phyloP scores from a whole-genome alignment of 768 basidiomycete species.

The Macrolepiota fuliginosa region DNA sequence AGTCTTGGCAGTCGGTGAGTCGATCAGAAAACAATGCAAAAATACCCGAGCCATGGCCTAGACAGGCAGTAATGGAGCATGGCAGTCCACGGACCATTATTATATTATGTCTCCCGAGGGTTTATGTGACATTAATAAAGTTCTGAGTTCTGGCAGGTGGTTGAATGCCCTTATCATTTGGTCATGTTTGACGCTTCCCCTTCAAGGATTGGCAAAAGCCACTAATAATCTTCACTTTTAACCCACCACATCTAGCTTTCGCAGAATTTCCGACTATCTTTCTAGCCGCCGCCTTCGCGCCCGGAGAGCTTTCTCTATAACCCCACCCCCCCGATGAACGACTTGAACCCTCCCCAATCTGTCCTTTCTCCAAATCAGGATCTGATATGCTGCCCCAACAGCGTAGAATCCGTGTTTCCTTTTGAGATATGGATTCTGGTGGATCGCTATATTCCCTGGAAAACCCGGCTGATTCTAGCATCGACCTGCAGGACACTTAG shows the following conservation, averaged over 20 bases:
- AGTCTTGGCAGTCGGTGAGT: neutral
- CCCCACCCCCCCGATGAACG: neutral
- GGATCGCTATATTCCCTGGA: conserved; percentile 1
- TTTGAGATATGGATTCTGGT: conserved; percentile 11
- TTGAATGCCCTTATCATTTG: conserved; percentile 1
- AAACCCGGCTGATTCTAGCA: neutral
- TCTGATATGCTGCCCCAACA: neutral
- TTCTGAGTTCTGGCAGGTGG: neutral
- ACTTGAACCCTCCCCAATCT: too few species aligned
- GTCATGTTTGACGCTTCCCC: conserved; percentile 6
- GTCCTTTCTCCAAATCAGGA: neutral
- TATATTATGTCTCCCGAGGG: neutral
- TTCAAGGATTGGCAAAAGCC: neutral
- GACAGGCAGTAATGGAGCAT: neutral
- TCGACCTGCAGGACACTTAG: conserved; percentile 2
- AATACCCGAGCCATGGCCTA: neutral
- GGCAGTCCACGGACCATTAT: neutral
- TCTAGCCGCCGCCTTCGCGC: neutral
- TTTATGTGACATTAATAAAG: neutral
- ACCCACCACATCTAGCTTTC: neutral
- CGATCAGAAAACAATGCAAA: neutral
- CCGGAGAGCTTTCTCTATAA: neutral
- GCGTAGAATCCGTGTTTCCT: neutral
- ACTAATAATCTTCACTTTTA: neutral
- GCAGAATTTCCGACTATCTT: neutral